phyloP scores from a whole-genome alignment of 2,329 filamentous ascomycete genomes.

The Aspergillus fumigatiaffinis region DNA sequence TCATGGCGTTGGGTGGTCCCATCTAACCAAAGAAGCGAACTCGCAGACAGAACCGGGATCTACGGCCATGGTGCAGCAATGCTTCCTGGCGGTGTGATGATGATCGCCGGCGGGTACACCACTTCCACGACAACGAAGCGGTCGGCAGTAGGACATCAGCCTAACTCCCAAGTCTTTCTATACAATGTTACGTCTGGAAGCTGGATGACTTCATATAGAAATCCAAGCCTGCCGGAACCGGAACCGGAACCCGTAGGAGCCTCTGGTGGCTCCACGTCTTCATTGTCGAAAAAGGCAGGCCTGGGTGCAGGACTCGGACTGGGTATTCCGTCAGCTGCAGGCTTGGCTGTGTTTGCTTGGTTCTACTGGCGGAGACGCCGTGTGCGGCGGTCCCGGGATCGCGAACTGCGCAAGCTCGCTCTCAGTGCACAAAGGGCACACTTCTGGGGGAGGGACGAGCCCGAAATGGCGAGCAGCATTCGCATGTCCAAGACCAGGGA shows the following conservation, averaged over 20 bases:
- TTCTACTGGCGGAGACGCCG: conserved; percentile 50
- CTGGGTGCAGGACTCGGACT: conserved; percentile 64
- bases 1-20: conserved; percentile 45
- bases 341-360: conserved; percentile 46
- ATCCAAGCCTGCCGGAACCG: conserved; percentile 34
- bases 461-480: conserved; percentile 37
- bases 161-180: conserved; percentile 50
- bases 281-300: conserved; percentile 48
- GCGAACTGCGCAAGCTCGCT: conserved; percentile 51
- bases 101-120: conserved; percentile 56
- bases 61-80: conserved; percentile 61
- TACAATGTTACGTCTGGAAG: conserved; percentile 59
- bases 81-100: conserved; percentile 59
- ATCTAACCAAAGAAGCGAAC: conserved; percentile 34
- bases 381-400: conserved; percentile 46
- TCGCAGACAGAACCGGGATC: conserved; percentile 46
- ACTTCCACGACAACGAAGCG: conserved; percentile 45
- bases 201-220: conserved; percentile 57
- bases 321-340: conserved; percentile 52
- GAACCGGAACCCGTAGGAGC: conserved; percentile 10
- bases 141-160: conserved; percentile 22
- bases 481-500: conserved; percentile 24
- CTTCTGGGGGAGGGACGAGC: conserved; percentile 36
- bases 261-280: conserved; percentile 16
- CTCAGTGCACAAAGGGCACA: conserved; percentile 48